phyloP scores from a whole-genome alignment of 2,329 filamentous ascomycete species.

The Talaromyces sp. region DNA sequence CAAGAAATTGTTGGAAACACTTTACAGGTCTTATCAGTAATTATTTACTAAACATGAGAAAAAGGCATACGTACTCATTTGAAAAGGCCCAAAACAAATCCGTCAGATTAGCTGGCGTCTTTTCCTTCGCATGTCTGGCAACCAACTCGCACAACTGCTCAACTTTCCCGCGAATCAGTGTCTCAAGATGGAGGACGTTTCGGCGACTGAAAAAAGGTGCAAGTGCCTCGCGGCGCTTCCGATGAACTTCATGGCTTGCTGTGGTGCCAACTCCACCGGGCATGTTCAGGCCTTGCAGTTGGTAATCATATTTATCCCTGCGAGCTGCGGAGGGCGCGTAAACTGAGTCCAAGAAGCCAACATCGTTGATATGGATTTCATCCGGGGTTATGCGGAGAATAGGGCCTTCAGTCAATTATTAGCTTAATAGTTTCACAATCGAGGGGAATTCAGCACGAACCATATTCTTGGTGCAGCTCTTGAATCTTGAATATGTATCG shows the following conservation, averaged over 20 bases:
- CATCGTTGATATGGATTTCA: slow-evolving; percentile 22
- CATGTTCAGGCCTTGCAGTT: slow-evolving; percentile 19
- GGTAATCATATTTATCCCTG: slow-evolving; percentile 23
- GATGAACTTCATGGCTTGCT: slow-evolving; percentile 23
- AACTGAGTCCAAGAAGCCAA: slow-evolving; percentile 22
- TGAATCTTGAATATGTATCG: slow-evolving; percentile 29
- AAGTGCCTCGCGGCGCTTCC: slow-evolving; percentile 23
- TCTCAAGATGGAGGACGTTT: slow-evolving; percentile 21
- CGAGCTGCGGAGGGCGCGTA: slow-evolving; percentile 20
- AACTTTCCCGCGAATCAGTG: slow-evolving; percentile 21
- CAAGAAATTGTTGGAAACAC: slow-evolving; percentile 24
- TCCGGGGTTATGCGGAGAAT: slow-evolving; percentile 22
- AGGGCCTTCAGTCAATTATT: slow-evolving; percentile 15
- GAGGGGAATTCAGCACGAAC: slow-evolving; percentile 16
- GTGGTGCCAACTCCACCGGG: slow-evolving; percentile 24
- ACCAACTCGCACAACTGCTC: slow-evolving; percentile 15
- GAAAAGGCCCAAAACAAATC: slow-evolving; percentile 25
- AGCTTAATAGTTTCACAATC: neutral
- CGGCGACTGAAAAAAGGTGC: slow-evolving; percentile 27
- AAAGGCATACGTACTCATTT: slow-evolving; percentile 19
- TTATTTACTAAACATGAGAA: neutral
- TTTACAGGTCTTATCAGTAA: slow-evolving; percentile 4
- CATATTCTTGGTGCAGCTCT: slow-evolving; percentile 31
- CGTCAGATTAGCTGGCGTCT: slow-evolving; percentile 18
- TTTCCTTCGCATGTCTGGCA: slow-evolving; percentile 2